These are phyloP conservation scores for Beauveria brongniartii DNA, from an alignment of 2,329 filamentous ascomycete genomes.

Conservation along the genomic window DNA sequence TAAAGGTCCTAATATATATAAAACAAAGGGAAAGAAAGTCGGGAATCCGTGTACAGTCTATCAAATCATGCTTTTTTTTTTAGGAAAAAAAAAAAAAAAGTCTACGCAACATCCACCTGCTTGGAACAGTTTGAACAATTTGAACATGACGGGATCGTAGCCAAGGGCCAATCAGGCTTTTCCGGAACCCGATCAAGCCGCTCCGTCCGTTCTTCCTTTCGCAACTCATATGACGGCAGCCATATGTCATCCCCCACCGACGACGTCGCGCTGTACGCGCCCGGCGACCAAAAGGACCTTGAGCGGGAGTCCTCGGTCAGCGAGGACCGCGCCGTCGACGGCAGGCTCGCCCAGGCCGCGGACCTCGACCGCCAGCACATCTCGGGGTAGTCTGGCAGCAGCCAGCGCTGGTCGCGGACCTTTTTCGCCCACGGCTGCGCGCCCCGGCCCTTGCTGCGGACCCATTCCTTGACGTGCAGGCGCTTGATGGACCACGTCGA, in stretches of 20 bases:
- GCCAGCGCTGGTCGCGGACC: background rate
- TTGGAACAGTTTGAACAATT: background rate
- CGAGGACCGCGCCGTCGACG: constrained; percentile 3
- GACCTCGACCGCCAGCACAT: constrained; percentile 13
- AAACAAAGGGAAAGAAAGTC: background rate
- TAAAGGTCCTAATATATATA: too few species aligned
- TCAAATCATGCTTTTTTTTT: background rate
- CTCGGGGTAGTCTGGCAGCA: constrained; percentile 7
- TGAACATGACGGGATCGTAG: background rate
- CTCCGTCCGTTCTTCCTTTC: background rate
- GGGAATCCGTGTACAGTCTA: background rate
- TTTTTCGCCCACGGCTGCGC: constrained; percentile 3
- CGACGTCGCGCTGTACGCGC: background rate
- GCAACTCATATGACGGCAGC: constrained; percentile 3
- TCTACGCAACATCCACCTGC: background rate
- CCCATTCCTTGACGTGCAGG: constrained; percentile 6
- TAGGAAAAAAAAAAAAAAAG: too few species aligned
- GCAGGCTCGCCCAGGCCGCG: background rate
- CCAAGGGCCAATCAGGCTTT: background rate
- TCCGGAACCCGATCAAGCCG: background rate
- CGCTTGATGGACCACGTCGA: constrained; percentile 6
- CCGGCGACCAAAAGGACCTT: background rate
- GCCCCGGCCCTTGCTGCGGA: background rate
- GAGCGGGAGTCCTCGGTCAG: background rate
- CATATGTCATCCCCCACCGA: background rate